phyloP scores from a whole-genome alignment of 805 yeast genomes.

The Yarrowia hollandica region DNA sequence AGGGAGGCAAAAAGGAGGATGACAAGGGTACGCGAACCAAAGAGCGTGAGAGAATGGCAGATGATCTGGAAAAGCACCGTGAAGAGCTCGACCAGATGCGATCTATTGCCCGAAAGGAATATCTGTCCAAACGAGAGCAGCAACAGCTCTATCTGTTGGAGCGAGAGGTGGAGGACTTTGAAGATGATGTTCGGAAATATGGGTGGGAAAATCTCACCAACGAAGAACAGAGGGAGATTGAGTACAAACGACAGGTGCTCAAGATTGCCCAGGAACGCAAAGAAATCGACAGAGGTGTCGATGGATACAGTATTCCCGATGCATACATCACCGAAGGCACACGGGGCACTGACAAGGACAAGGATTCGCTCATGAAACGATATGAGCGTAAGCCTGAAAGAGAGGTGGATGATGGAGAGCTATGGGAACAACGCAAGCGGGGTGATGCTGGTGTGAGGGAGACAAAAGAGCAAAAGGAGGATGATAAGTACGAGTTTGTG shows the following conservation, averaged over 20 bases:
- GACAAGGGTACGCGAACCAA: slow-evolving; percentile 26
- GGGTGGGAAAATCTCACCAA: slow-evolving; percentile 57
- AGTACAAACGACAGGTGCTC: slow-evolving; percentile 52
- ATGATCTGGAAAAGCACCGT: background rate
- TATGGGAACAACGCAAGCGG: slow-evolving; percentile 47
- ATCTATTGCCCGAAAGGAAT: slow-evolving; percentile 51
- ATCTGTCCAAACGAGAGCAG: slow-evolving; percentile 51
- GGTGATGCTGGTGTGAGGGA: slow-evolving; percentile 52
- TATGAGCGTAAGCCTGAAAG: slow-evolving; percentile 11
- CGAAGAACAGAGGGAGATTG: slow-evolving; percentile 54
- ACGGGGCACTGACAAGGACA: slow-evolving; percentile 52
- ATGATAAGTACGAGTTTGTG: slow-evolving; percentile 65
- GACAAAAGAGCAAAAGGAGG: slow-evolving; percentile 44
- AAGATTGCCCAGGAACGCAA: slow-evolving; percentile 47
- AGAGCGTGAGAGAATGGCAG: slow-evolving; percentile 6
- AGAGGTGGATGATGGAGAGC: slow-evolving; percentile 1
- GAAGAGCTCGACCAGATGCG: slow-evolving; percentile 44
- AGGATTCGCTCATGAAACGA: slow-evolving; percentile 43
- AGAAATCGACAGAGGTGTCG: slow-evolving; percentile 42
- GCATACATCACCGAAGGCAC: slow-evolving; percentile 57
- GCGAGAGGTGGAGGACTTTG: slow-evolving; percentile 51
- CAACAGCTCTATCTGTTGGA: slow-evolving; percentile 48
- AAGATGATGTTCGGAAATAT: slow-evolving; percentile 49
- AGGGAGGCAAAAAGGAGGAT: slow-evolving; percentile 12
- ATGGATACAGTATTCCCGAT: slow-evolving; percentile 56